Evolutionary conservation across 441 rosid genomes (phyloP), one percentile per base, ranked within the genome.

Genomic region (Metrosideros polymorpha): DNA sequence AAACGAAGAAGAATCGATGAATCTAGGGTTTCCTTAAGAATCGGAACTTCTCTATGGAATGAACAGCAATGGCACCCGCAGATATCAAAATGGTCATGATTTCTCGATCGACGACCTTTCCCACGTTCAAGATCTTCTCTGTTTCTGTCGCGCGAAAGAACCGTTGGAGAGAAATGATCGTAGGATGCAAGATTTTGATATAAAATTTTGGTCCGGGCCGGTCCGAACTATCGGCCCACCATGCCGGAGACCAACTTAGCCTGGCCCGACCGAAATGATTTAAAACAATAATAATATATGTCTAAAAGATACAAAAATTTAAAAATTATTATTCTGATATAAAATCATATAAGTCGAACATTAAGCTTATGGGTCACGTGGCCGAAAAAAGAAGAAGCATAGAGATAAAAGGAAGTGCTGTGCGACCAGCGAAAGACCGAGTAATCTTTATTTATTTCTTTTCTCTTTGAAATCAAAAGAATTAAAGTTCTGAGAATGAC

Each of bases 391-490:
- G 9, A 32, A 18, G n/a, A 9, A 35, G 32, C 76, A 8, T 30
- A 61, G 19, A 30, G 6, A 2, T 3, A 15, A 17, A 29, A 10
- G 14, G 71, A 15, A 29, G 0, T 30, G 6, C 10, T 0, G 3
- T 12, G 7, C 8, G 12, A 30, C 2, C 0, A 29, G 0, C 2
- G 35, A 4, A 29, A 29, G 19, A 1, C 1, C 15, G 8, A 30
- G 1, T 8, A 17, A 30, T 61, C 1, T 29, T 7, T 32, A 7
- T 61, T 30, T 30, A 61, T 15, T 17, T 30, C 6, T 30, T 17
- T n/a, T 17, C 3, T 17, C 0, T 17, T 15, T 30, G 0, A 61
- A 61, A 30, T 30, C 5, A 17, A 61, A 61, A 8, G 6, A 17
- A 14, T 59, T 59, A 22, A 59, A 15, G 39, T 7, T 0, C 7